Base-by-base conservation (phyloP, 345 rosid genomes). In the Abelmoschus esculentus region DNA sequence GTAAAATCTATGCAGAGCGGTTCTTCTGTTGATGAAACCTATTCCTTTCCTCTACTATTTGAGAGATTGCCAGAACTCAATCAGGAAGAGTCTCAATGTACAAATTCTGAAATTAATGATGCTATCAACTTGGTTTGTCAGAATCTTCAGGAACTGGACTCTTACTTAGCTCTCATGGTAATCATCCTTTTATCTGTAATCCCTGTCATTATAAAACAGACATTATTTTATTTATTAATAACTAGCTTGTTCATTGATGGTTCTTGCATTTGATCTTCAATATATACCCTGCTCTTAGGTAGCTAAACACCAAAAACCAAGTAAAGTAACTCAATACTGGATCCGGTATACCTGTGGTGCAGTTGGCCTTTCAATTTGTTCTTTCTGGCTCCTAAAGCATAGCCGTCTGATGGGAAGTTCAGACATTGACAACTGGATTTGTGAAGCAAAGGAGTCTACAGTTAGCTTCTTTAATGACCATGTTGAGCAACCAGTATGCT, bases 321-420 rank as follows among this genome's bases (percentile, higher is more conserved):
- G 80, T 72, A 88, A 77, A 74, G 68, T 87, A 72, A 83, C 91
- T 46, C 85, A 75, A 63, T 80, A 84, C 73, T 93, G 98, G 98
- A 78, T 89, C 49, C 88, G 72, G 63, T 88, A 91, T 79, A 78
- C 97, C 13, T 89, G 85, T 77, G 92, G 96, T 76, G 93, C 89
- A 44, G 82, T 89, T 85, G 97, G 96, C 38, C 76, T 93, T 47
- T 89, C 95, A 1, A 76, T 83, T 70, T 85, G 84, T 78, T 86
- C 96, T 52, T 4, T 91, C 70, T 93, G 98, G 98, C 80, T 93
- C 58, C 82, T 91, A 61, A 87, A 71, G 47, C 98, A 93, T 74
- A 93, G 98, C 76, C 83, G 89, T 75, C 71, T 91, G 77, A 86
- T 88, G 97, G 97, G 98, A 74, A 91, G 96, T 78, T 78, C 95